A percentile compares a stretch with the other conserved stretches of the same genome.
phyloP scores from a whole-genome alignment of 1,139 yeast genomes.

The Candida sp. region DNA sequence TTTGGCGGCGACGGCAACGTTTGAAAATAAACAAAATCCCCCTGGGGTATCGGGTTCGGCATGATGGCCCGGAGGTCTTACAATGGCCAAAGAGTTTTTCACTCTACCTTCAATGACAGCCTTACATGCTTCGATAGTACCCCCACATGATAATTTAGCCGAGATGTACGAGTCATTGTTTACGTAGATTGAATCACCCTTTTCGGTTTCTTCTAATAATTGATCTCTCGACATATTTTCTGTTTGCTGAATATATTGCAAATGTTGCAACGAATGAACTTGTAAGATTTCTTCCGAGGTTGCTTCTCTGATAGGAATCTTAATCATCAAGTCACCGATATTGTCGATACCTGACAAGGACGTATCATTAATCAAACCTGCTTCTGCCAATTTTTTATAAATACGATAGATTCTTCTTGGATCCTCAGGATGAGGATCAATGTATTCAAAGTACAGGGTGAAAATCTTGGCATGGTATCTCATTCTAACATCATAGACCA shows the following conservation, averaged over 20 bases:
- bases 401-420: constrained; percentile 95
- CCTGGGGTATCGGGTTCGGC: constrained; percentile 98
- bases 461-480: constrained; percentile 94
- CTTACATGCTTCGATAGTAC: constrained; percentile 92
- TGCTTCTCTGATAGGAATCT: constrained; percentile 90
- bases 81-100: constrained; percentile 90
- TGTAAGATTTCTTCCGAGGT: constrained; percentile 77
- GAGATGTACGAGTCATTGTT: constrained; percentile 87
- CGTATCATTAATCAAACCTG: constrained; percentile 83
- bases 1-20: constrained; percentile 97
- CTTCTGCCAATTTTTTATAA: constrained; percentile 90
- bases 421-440: constrained; percentile 99
- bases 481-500: constrained; percentile 97
- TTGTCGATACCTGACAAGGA: constrained; percentile 77
- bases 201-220: constrained; percentile 79
- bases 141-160: constrained; percentile 94
- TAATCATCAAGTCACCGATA: constrained; percentile 84
- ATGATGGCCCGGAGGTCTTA: constrained; percentile 99
- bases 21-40: constrained; percentile 94
- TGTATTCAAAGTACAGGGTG: constrained; percentile 88
- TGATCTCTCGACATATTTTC: constrained; percentile 76
- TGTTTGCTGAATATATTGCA: constrained; percentile 72
- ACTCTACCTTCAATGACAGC: constrained; percentile 94
- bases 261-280: constrained; percentile 83
- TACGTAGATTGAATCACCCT: constrained; percentile 92